Evolutionary conservation across 805 yeast species (phyloP), one percentile per base, ranked within the genome.

Genomic region (Starmera pachycereana): DNA sequence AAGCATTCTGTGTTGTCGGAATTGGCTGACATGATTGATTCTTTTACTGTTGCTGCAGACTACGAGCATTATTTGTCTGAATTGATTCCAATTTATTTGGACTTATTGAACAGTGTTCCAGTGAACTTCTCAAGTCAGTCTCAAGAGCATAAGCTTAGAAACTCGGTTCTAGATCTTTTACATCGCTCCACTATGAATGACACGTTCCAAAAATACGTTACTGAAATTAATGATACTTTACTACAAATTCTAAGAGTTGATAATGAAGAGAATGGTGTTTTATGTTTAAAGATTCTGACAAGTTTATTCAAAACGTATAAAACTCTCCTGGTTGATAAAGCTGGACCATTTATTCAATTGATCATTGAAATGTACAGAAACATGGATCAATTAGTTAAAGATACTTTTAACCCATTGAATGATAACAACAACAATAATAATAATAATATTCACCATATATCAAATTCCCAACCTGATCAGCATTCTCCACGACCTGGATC

Each of bases 251-350:
- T 90, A 43, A 75, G 72, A 14, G 68, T 64, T 12, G 99, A 94
- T 54, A 92, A 92, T 57, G 99, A 94, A 59, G 97, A 89, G 45
- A 92, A 92, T 57, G 97, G 97, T 38, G 86, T 88, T 1, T 68
- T 87, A 38, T 82, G 95, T 58, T 78, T 92, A 82, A 88, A 86
- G 56, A 80, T 87, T 40, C 70, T 89, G 37, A 86, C 97, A 13
- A 74, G 82, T 28, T 63, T 90, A 37, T 96, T 89, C 63, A 83
- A 92, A 57, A 76, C 89, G 2, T 90, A 83, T 64, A 90, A 86
- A 62, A 55, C 70, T 12, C 65, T 68, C 19, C 63, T 89, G 39
- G 66, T 71, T 13, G 88, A 77, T 13, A 78, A 80, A 48, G 95
- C 90, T 3, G 80, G 74, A 45, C 78, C 81, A 3, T 94, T 92